These are phyloP conservation scores for Boletus rex-veris DNA, from an alignment of 768 basidiomycete species.

Conservation along the genomic window DNA sequence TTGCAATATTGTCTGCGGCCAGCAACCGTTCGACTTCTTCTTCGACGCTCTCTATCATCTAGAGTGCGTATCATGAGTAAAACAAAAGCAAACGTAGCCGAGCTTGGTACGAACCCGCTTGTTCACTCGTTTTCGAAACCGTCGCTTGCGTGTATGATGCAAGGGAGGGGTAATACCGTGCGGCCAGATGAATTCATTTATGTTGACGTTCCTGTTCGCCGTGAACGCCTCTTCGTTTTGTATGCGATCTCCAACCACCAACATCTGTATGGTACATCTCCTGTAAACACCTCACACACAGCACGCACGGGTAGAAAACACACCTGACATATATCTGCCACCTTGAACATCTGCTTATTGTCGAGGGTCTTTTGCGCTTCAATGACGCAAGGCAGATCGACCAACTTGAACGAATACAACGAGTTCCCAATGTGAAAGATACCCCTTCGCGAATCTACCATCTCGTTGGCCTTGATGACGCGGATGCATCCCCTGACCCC, in stretches of 20 bases:
- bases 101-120: constrained; percentile 51
- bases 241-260: constrained; percentile 78
- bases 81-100: neutral
- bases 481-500: neutral
- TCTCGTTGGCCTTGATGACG: constrained; percentile 11
- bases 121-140: constrained; percentile 90
- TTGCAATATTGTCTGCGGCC: constrained; percentile 72
- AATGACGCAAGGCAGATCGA: constrained; percentile 91
- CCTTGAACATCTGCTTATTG: constrained; percentile 97
- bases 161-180: constrained; percentile 95
- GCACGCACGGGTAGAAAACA: constrained; percentile 7
- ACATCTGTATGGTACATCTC: constrained; percentile 59
- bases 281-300: constrained; percentile 11
- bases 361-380: constrained; percentile 96
- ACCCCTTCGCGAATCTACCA: constrained; percentile 82
- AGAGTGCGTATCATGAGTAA: constrained; percentile 6
- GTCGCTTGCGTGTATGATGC: constrained; percentile 82
- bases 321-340: constrained; percentile 97
- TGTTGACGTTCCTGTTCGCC: constrained; percentile 69
- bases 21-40: constrained; percentile 87
- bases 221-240: constrained; percentile 64
- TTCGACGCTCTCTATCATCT: constrained; percentile 95
- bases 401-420: constrained; percentile 86
- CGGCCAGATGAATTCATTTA: constrained; percentile 97
- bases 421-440: constrained; percentile 82